Percentiles rank a stretch among this genome's conserved stretches.
Evolutionary conservation across 768 basidiomycete species (phyloP).

Genomic region (Serendipita indica): DNA sequence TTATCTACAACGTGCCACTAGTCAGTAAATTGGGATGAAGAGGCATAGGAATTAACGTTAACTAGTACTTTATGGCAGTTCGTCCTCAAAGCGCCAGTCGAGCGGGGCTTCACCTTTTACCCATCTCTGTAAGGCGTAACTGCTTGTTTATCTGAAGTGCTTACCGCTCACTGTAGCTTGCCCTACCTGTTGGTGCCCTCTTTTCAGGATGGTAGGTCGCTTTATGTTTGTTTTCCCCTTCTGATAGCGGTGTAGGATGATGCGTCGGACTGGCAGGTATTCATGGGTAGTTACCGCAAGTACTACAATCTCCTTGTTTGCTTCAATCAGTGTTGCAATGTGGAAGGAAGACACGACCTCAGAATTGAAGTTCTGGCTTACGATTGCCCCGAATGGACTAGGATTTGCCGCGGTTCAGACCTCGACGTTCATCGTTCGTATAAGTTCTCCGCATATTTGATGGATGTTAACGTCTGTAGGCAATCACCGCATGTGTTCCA

Average conservation of each 20-base stretch:
- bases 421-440: not conserved
- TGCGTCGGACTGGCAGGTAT: constrained; percentile 75
- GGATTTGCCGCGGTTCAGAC: constrained; percentile 25
- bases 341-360: constrained; percentile 53
- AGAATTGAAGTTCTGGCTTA: constrained; percentile 51
- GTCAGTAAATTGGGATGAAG: constrained; percentile 26
- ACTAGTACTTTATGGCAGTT: constrained; percentile 72
- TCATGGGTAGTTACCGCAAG: constrained; percentile 59
- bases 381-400: constrained; percentile 67
- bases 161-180: constrained; percentile 32
- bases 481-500: constrained; percentile 70
- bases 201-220: constrained; percentile 64
- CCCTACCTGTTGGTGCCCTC: constrained; percentile 72
- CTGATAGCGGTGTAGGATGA: constrained; percentile 39
- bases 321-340: constrained; percentile 41
- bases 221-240: not conserved
- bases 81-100: constrained; percentile 48
- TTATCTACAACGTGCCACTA: constrained; percentile 74
- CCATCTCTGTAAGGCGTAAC: constrained; percentile 56
- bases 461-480: constrained; percentile 31
- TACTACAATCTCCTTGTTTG: constrained; percentile 42
- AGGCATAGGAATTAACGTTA: not conserved
- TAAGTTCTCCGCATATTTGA: not conserved
- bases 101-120: constrained; percentile 67
- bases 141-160: constrained; percentile 16